These are phyloP conservation scores for Mrakia frigida DNA, from an alignment of 768 basidiomycete genomes.

Conservation along the genomic window DNA sequence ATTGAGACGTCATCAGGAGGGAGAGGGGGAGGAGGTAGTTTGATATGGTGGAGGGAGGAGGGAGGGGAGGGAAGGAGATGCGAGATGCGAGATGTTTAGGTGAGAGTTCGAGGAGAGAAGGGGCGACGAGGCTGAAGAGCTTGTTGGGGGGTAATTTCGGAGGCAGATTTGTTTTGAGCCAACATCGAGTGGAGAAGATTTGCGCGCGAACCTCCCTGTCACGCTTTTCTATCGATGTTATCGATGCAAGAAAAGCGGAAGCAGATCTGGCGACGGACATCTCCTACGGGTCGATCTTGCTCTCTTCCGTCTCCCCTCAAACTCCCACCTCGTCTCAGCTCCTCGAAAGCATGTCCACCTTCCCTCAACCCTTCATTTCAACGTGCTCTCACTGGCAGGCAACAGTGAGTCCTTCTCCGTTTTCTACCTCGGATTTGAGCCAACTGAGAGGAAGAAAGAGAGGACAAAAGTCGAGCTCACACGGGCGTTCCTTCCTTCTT, in stretches of 20 bases:
- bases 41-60: background rate
- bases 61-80: background rate
- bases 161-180: no score
- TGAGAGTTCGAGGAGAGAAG: no score
- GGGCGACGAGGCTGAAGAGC: no score
- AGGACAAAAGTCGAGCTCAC: background rate
- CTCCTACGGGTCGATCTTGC: background rate
- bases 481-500: background rate
- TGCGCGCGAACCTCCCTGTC: no score
- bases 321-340: background rate
- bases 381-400: constrained; percentile 26
- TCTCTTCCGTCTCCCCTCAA: background rate
- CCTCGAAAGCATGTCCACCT: constrained; percentile 5
- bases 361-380: constrained; percentile 3
- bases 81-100: background rate
- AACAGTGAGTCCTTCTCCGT: background rate
- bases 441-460: no score
- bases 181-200: no score
- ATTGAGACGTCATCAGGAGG: background rate
- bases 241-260: no score
- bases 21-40: background rate
- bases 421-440: background rate
- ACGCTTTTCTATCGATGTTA: no score
- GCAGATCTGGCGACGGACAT: no score
- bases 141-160: no score